A percentile compares a stretch with the other conserved stretches of the same genome.
These are phyloP conservation scores for Pezicula neosporulosa DNA, from an alignment of 2,329 filamentous ascomycete species.

Conservation along the genomic window DNA sequence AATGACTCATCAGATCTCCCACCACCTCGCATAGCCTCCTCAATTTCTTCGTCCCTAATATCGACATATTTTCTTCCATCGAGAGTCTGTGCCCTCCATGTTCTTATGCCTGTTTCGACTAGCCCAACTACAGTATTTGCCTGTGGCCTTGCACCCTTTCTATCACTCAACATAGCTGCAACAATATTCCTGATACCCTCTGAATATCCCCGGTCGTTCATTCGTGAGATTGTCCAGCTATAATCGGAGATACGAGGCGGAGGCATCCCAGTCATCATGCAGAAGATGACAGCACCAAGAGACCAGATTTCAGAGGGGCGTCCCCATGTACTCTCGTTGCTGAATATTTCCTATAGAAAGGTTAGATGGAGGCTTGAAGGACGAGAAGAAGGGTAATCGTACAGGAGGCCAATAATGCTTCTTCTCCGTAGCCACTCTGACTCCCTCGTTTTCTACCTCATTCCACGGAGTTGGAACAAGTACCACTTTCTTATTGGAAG, in stretches of 20 bases:
- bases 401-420: constrained; percentile 23
- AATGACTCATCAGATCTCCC: constrained; percentile 1
- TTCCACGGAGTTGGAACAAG: too few relatives aligned
- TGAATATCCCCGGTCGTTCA: constrained; percentile 21
- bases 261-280: constrained; percentile 27
- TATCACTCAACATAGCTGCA: constrained; percentile 15
- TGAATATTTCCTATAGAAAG: constrained; percentile 21
- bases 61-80: constrained; percentile 16
- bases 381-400: neutral
- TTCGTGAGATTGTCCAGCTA: constrained; percentile 20
- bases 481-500: constrained; percentile 12
- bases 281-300: constrained; percentile 24
- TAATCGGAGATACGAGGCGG: constrained; percentile 19
- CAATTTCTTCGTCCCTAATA: constrained; percentile 12
- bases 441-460: constrained; percentile 8
- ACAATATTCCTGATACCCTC: constrained; percentile 17
- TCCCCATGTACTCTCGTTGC: constrained; percentile 11
- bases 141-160: constrained; percentile 14
- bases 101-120: constrained; percentile 16
- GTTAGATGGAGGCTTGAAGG: neutral
- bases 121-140: constrained; percentile 12
- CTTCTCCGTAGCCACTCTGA: constrained; percentile 5
- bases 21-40: neutral
- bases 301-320: constrained; percentile 22
- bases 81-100: constrained; percentile 17